phyloP scores from a whole-genome alignment of 2,329 filamentous ascomycete species.

The Teratosphaeria epicoccoides region DNA sequence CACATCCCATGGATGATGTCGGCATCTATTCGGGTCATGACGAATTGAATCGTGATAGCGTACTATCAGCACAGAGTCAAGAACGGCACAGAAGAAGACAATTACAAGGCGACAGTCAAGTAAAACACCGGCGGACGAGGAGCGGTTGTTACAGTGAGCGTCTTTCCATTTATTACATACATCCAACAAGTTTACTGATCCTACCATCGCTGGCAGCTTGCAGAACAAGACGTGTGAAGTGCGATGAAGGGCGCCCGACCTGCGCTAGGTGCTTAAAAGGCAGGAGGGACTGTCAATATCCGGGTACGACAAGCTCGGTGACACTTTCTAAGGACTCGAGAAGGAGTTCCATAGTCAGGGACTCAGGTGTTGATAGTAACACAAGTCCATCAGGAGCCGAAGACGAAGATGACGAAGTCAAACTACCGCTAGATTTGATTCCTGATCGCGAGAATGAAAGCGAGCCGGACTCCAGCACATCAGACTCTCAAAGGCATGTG shows the following conservation, averaged over 20 bases:
- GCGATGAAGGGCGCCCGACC: conserved; percentile 76
- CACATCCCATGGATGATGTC: conserved; percentile 24
- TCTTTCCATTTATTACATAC: conserved; percentile 60
- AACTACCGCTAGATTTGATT: conserved; percentile 32
- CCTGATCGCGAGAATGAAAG: conserved; percentile 30
- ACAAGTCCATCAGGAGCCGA: conserved; percentile 37
- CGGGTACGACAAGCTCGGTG: conserved; percentile 52
- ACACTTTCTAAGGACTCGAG: conserved; percentile 36
- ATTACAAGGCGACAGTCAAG: conserved; percentile 47
- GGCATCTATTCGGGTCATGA: conserved; percentile 24
- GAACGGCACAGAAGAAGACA: conserved; percentile 20
- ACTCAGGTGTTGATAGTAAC: conserved; percentile 35
- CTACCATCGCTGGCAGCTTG: not conserved
- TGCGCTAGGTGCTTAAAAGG: conserved; percentile 91
- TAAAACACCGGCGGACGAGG: conserved; percentile 86
- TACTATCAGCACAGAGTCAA: conserved; percentile 15
- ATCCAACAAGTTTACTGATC: not conserved
- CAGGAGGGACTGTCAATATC: conserved; percentile 80
- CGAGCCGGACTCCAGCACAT: conserved; percentile 14
- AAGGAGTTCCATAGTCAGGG: conserved; percentile 35
- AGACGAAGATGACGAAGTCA: conserved; percentile 37
- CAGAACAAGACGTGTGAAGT: conserved; percentile 42
- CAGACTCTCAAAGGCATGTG: conserved; percentile 5
- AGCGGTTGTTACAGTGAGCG: conserved; percentile 88
- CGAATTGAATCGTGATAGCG: conserved; percentile 17